Percentiles rank a stretch among this genome's conserved stretches.
Evolutionary conservation across 1,139 yeast species (phyloP).

Genomic region (Sugiyamaella grinbergsii): DNA sequence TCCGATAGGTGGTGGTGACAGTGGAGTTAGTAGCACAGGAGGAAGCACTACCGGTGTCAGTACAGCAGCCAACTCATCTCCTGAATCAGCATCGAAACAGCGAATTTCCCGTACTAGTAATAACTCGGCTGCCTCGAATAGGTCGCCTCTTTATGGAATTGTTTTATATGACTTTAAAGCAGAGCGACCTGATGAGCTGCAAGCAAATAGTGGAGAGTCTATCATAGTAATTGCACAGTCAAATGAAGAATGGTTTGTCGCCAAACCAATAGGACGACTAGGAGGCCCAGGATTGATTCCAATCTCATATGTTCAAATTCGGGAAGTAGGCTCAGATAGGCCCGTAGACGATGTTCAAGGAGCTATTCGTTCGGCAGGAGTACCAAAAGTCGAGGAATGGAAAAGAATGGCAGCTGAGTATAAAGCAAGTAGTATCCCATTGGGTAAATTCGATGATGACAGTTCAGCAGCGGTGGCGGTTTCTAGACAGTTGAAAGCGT

Average conservation of each 20-base stretch:
- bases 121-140: conserved; percentile 10
- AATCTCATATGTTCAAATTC: conserved; percentile 80
- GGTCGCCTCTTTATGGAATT: conserved; percentile 57
- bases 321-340: conserved; percentile 69
- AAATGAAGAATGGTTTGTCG: conserved; percentile 95
- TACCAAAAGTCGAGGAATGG: conserved; percentile 97
- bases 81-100: conserved; percentile 12
- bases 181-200: conserved; percentile 85
- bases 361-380: conserved; percentile 62
- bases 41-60: not conserved
- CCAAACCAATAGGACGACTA: conserved; percentile 89
- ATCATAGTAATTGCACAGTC: conserved; percentile 94
- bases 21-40: not conserved
- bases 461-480: conserved; percentile 14
- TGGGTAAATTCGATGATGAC: conserved; percentile 54
- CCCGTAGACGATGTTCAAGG: conserved; percentile 52
- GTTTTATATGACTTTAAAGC: conserved; percentile 84
- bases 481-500: conserved; percentile 9
- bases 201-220: conserved; percentile 82
- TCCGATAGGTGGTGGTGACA: conserved; percentile 30
- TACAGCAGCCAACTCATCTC: conserved; percentile 8
- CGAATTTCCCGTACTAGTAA: conserved; percentile 5
- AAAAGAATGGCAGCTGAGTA: conserved; percentile 86
- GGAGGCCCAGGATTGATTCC: conserved; percentile 99
- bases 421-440: conserved; percentile 85